Evolutionary conservation across 441 rosid species (phyloP).

Genomic region (Gossypium laxum): DNA sequence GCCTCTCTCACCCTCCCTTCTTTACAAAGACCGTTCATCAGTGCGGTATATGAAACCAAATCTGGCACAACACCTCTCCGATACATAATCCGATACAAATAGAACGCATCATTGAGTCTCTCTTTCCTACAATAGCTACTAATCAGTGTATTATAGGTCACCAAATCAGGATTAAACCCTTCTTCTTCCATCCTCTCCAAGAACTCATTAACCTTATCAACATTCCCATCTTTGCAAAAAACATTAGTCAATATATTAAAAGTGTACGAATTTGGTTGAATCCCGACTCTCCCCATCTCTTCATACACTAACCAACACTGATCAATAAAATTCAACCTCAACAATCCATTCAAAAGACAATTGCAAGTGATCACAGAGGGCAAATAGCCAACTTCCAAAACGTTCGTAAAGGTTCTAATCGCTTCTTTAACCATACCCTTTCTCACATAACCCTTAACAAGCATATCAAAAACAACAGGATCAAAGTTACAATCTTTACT

Average conservation of each 20-base stretch:
- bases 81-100: slow-evolving; percentile 65
- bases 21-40: slow-evolving; percentile 70
- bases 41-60: slow-evolving; percentile 60
- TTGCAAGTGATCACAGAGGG: slow-evolving; percentile 68
- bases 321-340: slow-evolving; percentile 37
- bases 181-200: slow-evolving; percentile 87
- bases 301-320: slow-evolving; percentile 65
- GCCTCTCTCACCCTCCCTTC: slow-evolving; percentile 60
- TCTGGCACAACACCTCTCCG: slow-evolving; percentile 56
- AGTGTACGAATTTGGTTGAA: slow-evolving; percentile 51
- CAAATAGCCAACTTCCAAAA: slow-evolving; percentile 35
- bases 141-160: slow-evolving; percentile 72
- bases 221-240: slow-evolving; percentile 47
- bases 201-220: slow-evolving; percentile 48
- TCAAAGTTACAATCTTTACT: slow-evolving; percentile 70
- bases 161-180: slow-evolving; percentile 79
- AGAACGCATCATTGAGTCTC: slow-evolving; percentile 62
- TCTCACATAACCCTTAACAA: slow-evolving; percentile 57
- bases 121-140: slow-evolving; percentile 63
- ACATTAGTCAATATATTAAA: slow-evolving; percentile 63
- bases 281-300: slow-evolving; percentile 50
- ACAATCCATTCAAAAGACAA: slow-evolving; percentile 56
- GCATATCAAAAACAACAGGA: slow-evolving; percentile 68
- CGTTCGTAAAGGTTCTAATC: slow-evolving; percentile 33
- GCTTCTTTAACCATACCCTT: slow-evolving; percentile 44